phyloP scores from a whole-genome alignment of 768 basidiomycete genomes.

The Hericium erinaceus region DNA sequence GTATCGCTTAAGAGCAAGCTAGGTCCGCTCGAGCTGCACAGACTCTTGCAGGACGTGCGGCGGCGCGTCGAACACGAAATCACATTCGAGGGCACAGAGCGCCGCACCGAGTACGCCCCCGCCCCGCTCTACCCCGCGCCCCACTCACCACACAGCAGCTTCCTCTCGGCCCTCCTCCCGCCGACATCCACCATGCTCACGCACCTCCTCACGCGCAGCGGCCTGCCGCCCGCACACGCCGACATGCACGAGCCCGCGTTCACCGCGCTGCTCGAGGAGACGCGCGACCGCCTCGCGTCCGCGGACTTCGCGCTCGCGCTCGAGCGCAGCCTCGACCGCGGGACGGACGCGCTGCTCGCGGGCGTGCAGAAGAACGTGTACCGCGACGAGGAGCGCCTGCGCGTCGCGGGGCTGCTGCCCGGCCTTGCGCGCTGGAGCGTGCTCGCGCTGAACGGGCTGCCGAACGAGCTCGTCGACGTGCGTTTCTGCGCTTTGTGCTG shows the following conservation, averaged over 20 bases:
- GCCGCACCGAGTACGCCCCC: constrained; percentile 40
- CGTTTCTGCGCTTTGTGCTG: constrained; percentile 22
- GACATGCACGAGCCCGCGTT: constrained; percentile 42
- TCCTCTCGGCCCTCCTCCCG: constrained; percentile 66
- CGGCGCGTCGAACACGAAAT: constrained; percentile 66
- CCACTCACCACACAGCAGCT: constrained; percentile 31
- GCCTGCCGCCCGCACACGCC: constrained; percentile 28
- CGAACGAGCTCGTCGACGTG: constrained; percentile 81
- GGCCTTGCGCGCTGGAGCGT: constrained; percentile 73
- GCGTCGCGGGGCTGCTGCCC: constrained; percentile 75
- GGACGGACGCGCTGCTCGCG: constrained; percentile 53
- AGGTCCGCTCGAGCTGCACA: constrained; percentile 56
- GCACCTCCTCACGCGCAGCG: constrained; percentile 61
- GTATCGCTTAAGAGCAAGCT: constrained; percentile 79
- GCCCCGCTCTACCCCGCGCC: constrained; percentile 1
- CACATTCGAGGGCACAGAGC: constrained; percentile 50
- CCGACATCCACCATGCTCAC: constrained; percentile 62
- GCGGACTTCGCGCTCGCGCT: constrained; percentile 65
- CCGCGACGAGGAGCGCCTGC: constrained; percentile 34
- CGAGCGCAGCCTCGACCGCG: constrained; percentile 62
- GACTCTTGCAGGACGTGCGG: constrained; percentile 64
- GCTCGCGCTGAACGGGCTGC: constrained; percentile 53
- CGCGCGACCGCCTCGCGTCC: constrained; percentile 49
- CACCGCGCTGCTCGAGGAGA: constrained; percentile 57
- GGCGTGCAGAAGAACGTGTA: constrained; percentile 63